These are phyloP conservation scores for Aphanomyces cochlioides DNA, from an alignment of 352 stramenopile genomes.

Conservation along the genomic window DNA sequence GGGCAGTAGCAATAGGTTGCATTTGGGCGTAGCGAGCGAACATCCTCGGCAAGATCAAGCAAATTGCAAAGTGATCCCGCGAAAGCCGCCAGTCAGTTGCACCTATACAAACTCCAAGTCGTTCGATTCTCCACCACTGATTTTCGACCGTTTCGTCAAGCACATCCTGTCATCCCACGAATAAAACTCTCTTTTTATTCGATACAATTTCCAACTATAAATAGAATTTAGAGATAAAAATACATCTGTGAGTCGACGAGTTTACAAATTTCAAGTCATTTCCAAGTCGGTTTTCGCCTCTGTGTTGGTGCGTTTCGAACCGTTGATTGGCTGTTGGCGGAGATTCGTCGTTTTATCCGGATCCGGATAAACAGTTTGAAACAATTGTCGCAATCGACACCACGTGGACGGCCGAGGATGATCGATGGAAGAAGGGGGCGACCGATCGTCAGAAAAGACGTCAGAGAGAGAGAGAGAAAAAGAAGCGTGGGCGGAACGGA, in stretches of 20 bases:
- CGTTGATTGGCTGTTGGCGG: neutral
- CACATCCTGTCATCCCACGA: no score
- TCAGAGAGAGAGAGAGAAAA: no score
- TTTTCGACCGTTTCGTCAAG: neutral
- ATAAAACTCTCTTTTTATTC: no score
- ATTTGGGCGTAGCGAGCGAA: constrained; percentile 19
- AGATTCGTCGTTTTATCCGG: neutral
- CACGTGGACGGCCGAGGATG: neutral
- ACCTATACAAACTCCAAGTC: neutral
- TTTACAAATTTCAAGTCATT: no score
- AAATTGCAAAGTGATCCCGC: constrained; percentile 26
- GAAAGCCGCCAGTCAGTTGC: neutral
- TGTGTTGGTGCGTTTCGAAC: no score
- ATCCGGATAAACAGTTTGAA: neutral
- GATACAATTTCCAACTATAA: no score
- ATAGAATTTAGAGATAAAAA: neutral
- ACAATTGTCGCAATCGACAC: constrained; percentile 5
- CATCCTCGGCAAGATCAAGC: constrained; percentile 6
- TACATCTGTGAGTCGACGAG: neutral
- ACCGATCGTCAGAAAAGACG: no score
- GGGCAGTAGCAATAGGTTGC: constrained; percentile 74
- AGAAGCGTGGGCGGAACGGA: no score
- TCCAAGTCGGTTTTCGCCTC: no score
- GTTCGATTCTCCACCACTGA: constrained; percentile 15
- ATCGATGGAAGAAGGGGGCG: no score